Percentiles rank a stretch among this genome's conserved stretches.
Conservation (phyloP, 2,329 filamentous ascomycete genomes). For the Clonostachys rosea region DNA sequence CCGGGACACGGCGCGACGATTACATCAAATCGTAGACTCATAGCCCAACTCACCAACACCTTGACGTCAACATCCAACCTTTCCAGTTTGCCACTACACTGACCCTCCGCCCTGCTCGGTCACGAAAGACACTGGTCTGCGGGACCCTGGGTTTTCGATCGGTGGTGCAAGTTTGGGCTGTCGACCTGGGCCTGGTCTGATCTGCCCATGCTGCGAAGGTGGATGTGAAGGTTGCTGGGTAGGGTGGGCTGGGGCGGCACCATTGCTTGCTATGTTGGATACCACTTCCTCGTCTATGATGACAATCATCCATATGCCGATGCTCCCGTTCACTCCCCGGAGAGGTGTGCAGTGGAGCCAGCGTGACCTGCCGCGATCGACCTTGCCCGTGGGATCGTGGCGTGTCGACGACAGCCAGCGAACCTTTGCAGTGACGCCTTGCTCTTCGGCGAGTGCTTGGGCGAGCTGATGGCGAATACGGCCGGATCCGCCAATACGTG, state of each 20-base stretch:
- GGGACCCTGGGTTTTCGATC: no score
- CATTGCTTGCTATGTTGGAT: neutral
- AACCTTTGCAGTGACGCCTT: conserved; percentile 70
- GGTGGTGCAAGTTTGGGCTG: no score
- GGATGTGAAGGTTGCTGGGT: no score
- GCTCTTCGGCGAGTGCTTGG: conserved; percentile 61
- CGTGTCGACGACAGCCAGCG: conserved; percentile 53
- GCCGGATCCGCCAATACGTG: conserved; percentile 44
- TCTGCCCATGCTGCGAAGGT: no score
- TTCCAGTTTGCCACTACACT: no score
- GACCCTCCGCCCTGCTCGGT: no score
- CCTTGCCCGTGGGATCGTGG: conserved; percentile 14
- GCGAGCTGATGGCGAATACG: conserved; percentile 42
- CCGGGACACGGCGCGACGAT: no score
- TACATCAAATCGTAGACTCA: no score
- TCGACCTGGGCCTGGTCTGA: no score
- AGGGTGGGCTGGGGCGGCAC: neutral
- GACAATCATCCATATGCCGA: conserved; percentile 77
- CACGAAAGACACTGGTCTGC: no score
- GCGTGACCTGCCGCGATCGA: conserved; percentile 46
- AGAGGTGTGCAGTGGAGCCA: conserved; percentile 79
- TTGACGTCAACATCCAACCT: no score
- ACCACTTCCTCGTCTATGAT: conserved; percentile 50
- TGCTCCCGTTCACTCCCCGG: conserved; percentile 58
- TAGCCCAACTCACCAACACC: no score